Conservation (phyloP, 2,329 filamentous ascomycete genomes). For the Aurifilum marmelostoma region DNA sequence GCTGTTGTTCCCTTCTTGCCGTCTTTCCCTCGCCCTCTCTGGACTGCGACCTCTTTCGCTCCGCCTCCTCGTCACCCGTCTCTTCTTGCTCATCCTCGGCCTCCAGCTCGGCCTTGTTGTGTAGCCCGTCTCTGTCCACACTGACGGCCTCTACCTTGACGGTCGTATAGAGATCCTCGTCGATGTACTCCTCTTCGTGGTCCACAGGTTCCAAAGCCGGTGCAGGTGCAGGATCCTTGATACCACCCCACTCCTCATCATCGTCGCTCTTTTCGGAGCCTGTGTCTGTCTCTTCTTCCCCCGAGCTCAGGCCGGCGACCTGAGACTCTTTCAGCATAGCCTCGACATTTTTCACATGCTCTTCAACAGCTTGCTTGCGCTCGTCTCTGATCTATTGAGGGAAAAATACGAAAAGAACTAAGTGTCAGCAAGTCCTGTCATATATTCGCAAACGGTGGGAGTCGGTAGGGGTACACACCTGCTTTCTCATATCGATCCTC, state of each 20-base stretch:
- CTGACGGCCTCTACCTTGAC: conserved; percentile 91
- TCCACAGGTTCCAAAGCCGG: conserved; percentile 60
- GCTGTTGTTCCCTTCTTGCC: conserved; percentile 53
- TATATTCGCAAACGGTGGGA: background rate
- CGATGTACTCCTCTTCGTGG: conserved; percentile 90
- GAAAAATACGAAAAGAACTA: background rate
- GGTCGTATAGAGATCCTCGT: conserved; percentile 94
- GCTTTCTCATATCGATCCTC: conserved; percentile 71
- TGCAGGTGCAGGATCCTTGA: conserved; percentile 54
- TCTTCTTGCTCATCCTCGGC: conserved; percentile 39
- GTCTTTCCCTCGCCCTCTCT: conserved; percentile 51
- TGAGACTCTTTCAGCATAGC: conserved; percentile 67
- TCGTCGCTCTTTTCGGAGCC: conserved; percentile 48
- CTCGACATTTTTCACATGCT: conserved; percentile 79
- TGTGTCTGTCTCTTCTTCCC: conserved; percentile 40
- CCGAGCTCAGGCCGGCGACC: conserved; percentile 48
- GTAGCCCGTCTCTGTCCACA: conserved; percentile 73
- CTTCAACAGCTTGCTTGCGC: conserved; percentile 77
- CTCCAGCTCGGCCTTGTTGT: conserved; percentile 52
- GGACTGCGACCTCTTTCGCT: conserved; percentile 32
- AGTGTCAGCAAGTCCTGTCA: background rate
- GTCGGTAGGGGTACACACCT: conserved; percentile 58
- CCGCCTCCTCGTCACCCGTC: conserved; percentile 38
- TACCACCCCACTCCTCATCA: conserved; percentile 66
- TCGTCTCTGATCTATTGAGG: conserved; percentile 74